phyloP scores from a whole-genome alignment of 257 asterid genomes.

The Solanum ahanhuiri region DNA sequence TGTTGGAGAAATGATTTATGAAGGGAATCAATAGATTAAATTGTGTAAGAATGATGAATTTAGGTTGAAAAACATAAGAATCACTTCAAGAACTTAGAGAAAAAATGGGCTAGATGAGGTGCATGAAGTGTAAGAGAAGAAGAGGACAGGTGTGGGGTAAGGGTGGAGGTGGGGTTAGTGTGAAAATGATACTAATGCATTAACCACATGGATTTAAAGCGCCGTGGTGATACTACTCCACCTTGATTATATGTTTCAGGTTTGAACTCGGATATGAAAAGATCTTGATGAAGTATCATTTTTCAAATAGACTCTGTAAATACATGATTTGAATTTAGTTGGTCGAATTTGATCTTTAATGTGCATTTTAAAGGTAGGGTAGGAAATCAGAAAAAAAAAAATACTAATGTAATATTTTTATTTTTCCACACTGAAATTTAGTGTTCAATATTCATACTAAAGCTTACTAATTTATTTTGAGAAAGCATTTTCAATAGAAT shows the following conservation, averaged over 20 bases:
- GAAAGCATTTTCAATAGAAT: too few species aligned
- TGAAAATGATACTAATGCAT: neutral
- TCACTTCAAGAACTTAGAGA: neutral
- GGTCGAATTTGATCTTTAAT: too few species aligned
- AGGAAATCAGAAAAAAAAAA: too few species aligned
- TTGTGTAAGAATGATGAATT: neutral
- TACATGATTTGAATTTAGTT: too few species aligned
- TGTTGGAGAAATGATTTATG: neutral
- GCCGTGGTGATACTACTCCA: accelerated
- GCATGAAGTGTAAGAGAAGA: neutral
- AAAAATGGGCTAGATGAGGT: neutral
- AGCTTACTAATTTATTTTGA: neutral
- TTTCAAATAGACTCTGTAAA: neutral
- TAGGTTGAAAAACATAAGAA: neutral
- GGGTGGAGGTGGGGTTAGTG: neutral
- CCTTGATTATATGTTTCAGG: accelerated
- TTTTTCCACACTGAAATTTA: too few species aligned
- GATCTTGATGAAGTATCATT: too few species aligned
- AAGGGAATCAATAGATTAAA: neutral
- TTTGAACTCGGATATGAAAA: accelerated
- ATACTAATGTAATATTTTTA: neutral
- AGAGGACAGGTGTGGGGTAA: neutral
- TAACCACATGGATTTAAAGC: accelerated
- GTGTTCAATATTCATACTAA: too few species aligned
- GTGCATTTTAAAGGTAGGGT: accelerated